Evolutionary conservation across 2,329 filamentous ascomycete species (phyloP).

Genomic region (Blastomyces parvus): DNA sequence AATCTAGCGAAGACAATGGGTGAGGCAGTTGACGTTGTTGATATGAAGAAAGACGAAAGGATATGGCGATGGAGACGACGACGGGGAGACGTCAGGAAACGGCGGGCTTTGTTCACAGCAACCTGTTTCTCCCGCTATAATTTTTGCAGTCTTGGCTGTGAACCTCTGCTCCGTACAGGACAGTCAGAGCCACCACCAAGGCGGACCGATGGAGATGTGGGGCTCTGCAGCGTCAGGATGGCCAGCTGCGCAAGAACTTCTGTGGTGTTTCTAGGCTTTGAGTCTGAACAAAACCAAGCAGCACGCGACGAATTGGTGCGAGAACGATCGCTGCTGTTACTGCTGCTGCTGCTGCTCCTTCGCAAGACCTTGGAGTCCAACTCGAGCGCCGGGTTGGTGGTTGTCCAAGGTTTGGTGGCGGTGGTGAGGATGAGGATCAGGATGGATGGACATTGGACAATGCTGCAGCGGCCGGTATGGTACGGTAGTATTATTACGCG

Average conservation of each 20-base stretch:
- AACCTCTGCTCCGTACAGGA: not conserved
- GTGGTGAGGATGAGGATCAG: too few species aligned
- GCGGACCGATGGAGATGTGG: not conserved
- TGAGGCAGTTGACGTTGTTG: not conserved
- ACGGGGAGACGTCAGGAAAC: not conserved
- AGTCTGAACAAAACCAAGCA: not conserved
- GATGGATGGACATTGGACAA: too few species aligned
- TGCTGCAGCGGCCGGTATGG: not conserved
- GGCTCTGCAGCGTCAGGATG: conserved; percentile 1
- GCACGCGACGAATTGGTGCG: not conserved
- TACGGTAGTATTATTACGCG: not conserved
- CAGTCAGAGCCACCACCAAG: not conserved
- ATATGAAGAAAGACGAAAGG: not conserved
- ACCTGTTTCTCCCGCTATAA: not conserved
- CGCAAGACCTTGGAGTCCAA: not conserved
- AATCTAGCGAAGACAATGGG: not conserved
- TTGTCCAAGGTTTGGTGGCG: not conserved
- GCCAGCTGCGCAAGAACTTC: conserved; percentile 14
- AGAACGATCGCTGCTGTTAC: conserved; percentile 1
- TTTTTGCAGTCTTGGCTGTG: not conserved
- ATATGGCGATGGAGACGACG: not conserved
- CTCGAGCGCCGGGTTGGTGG: not conserved
- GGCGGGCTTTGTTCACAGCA: not conserved
- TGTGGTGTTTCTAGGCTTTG: conserved; percentile 13
- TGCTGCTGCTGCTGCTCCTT: not conserved